These are phyloP conservation scores for Vanrija humicola DNA, from an alignment of 1,284 basidiomycete genomes.

Conservation along the genomic window DNA sequence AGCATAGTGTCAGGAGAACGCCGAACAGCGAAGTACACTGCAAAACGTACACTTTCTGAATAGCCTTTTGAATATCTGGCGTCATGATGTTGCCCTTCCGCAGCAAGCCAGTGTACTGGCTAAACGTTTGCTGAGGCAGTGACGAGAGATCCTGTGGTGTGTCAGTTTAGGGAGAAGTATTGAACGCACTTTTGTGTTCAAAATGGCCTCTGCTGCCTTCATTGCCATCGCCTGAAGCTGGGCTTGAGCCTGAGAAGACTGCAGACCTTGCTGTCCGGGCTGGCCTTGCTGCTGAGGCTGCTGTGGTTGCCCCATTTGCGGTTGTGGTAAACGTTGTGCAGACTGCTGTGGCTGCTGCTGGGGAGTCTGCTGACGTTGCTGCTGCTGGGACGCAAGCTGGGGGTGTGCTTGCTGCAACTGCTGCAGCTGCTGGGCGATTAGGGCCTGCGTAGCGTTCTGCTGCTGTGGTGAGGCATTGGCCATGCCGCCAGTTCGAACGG, in stretches of 20 bases:
- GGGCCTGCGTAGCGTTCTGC: conserved; percentile 5
- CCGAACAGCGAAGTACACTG: background rate
- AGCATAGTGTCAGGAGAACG: background rate
- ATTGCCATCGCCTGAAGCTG: background rate
- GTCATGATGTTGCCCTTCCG: conserved; percentile 6
- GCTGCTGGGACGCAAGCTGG: conserved; percentile 1
- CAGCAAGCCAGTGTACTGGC: conserved; percentile 10
- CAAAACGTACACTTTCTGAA: conserved; percentile 7
- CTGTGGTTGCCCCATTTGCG: background rate
- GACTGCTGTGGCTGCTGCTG: background rate
- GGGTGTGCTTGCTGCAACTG: background rate
- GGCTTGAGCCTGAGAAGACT: too few species aligned
- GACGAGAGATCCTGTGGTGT: conserved; percentile 8
- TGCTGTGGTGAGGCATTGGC: conserved; percentile 5
- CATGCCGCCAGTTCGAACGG: conserved; percentile 4
- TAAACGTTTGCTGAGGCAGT: conserved; percentile 5
- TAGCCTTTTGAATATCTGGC: conserved; percentile 10
- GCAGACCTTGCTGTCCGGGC: too few species aligned
- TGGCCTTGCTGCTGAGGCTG: background rate
- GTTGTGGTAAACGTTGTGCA: background rate
- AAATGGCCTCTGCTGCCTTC: conserved; percentile 4
- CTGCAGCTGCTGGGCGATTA: conserved; percentile 13
- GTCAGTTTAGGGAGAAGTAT: background rate
- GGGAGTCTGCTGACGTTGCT: conserved; percentile 4
- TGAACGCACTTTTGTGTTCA: conserved; percentile 9